Conservation (phyloP, 805 yeast genomes). For the Wickerhamiella sergipiensis region DNA sequence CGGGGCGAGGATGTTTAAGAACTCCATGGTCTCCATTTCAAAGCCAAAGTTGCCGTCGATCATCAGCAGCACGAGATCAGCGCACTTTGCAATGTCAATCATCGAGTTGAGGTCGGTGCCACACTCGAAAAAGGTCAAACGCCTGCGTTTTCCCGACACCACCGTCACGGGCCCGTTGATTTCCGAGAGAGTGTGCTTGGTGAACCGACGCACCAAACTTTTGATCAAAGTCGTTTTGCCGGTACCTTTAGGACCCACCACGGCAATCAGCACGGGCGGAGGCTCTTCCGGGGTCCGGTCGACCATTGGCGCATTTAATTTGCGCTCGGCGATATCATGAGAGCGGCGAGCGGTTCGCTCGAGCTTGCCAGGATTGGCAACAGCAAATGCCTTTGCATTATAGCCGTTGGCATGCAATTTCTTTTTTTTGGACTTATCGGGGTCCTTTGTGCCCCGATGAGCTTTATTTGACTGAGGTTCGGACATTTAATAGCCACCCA, state of each 20-base stretch:
- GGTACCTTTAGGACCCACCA: conserved; percentile 98
- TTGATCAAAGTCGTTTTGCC: conserved; percentile 90
- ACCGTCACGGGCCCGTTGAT: conserved; percentile 94
- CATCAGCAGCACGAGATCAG: conserved; percentile 78
- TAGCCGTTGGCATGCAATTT: conserved; percentile 78
- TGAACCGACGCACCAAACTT: conserved; percentile 72
- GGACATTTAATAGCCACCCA: background rate
- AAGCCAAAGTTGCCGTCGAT: conserved; percentile 96
- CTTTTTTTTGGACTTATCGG: conserved; percentile 57
- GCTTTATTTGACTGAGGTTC: conserved; percentile 56
- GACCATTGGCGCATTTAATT: conserved; percentile 92
- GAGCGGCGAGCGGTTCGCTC: conserved; percentile 74
- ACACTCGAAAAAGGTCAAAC: conserved; percentile 87
- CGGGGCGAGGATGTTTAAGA: conserved; percentile 86
- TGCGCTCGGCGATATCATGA: conserved; percentile 68
- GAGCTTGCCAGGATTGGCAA: conserved; percentile 72
- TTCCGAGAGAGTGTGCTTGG: conserved; percentile 76
- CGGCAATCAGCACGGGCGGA: conserved; percentile 91
- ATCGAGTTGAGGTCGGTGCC: conserved; percentile 85
- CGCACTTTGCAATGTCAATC: conserved; percentile 92
- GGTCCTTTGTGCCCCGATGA: conserved; percentile 49
- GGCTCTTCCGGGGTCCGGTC: conserved; percentile 97
- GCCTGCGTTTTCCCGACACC: conserved; percentile 85
- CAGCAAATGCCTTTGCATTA: conserved; percentile 75
- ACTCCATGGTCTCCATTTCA: conserved; percentile 99